Base-by-base conservation (phyloP, 2,329 filamentous ascomycete genomes). In the Aspergillus pseudoglaucus region DNA sequence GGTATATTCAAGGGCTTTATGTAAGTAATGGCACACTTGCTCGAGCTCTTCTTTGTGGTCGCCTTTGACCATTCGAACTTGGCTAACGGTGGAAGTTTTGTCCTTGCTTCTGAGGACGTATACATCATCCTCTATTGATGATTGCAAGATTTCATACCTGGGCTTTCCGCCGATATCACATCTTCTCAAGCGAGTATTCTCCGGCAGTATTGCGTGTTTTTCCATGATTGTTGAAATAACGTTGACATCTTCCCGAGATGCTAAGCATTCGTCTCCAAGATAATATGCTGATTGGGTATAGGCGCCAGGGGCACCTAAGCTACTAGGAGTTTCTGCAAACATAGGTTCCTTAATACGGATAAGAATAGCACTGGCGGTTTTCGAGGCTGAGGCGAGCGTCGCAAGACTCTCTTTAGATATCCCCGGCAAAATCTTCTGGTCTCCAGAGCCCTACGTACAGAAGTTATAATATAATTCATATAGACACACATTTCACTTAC, bases 181-280 rank as follows among this genome's bases (percentile, higher is more conserved):
- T 70, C 3, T 74, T 61, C 50, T 76, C 77, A 40, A 67, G 61
- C 12, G 75, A 70, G 54, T 74, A 66, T 56, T 77, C 52, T 77
- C 65, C 7, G 65, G 64, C 18, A 78, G 66, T 47, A 74, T 70
- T 8, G 66, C 54, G 7, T 70, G 63, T 37, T 78, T 75, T 38
- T 70, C 73, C 33, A 61, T 63, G 68, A 78, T 73, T 53, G 77
- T 71, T 7, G 62, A 65, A 0, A 65, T 51, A 50, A 14, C 12
- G 4, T 40, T 77, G 66, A 55, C 76, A 73, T 14, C 75, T 72
- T 53, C 70, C 75, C 15, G 72, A 64, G 3, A 77, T 56, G 45
- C 57, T 65, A 45, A 75, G 17, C 35, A 60, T 7, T 44, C 40
- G 9, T 47, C 30, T 40, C 50, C 53, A 10, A 50, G 42, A 15